phyloP scores from a whole-genome alignment of 306 rosid genomes.

The Coriaria nepalensis region DNA sequence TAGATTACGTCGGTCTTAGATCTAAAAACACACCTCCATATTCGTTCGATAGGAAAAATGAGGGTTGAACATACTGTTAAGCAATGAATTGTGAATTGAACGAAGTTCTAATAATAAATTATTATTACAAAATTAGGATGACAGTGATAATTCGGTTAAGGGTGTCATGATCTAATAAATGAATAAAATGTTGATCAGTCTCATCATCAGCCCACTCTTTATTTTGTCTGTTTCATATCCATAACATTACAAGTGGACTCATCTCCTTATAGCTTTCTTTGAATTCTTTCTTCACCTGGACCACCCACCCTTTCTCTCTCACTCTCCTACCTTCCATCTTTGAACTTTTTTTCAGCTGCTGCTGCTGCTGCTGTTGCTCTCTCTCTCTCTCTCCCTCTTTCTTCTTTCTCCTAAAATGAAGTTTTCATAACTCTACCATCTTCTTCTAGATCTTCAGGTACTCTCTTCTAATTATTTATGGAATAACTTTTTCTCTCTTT shows the following conservation, averaged over 20 bases:
- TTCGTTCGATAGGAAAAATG: too few relatives aligned
- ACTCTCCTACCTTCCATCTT: slow-evolving; percentile 5
- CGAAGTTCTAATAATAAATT: too few relatives aligned
- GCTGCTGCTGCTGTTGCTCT: slow-evolving; percentile 14
- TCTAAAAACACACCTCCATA: too few relatives aligned
- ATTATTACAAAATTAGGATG: too few relatives aligned
- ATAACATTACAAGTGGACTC: slow-evolving; percentile 24
- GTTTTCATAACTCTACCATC: too few relatives aligned
- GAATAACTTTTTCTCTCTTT: slow-evolving; percentile 17
- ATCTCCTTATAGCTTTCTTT: slow-evolving; percentile 18
- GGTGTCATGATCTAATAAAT: neutral
- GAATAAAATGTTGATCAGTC: slow-evolving; percentile 3
- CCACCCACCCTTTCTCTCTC: slow-evolving; percentile 11
- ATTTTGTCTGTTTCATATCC: slow-evolving; percentile 60
- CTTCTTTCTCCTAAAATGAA: too few relatives aligned
- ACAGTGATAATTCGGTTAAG: slow-evolving; percentile 3
- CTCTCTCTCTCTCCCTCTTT: too few relatives aligned
- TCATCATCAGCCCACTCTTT: slow-evolving; percentile 34
- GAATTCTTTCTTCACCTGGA: too few relatives aligned
- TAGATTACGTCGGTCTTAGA: too few relatives aligned
- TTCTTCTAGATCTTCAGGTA: slow-evolving; percentile 8
- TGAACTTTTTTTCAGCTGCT: slow-evolving; percentile 13
- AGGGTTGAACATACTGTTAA: neutral
- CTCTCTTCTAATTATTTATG: neutral
- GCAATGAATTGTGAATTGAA: neutral